These are phyloP conservation scores for Phoma herbarum DNA, from an alignment of 2,329 filamentous ascomycete species.

Conservation along the genomic window DNA sequence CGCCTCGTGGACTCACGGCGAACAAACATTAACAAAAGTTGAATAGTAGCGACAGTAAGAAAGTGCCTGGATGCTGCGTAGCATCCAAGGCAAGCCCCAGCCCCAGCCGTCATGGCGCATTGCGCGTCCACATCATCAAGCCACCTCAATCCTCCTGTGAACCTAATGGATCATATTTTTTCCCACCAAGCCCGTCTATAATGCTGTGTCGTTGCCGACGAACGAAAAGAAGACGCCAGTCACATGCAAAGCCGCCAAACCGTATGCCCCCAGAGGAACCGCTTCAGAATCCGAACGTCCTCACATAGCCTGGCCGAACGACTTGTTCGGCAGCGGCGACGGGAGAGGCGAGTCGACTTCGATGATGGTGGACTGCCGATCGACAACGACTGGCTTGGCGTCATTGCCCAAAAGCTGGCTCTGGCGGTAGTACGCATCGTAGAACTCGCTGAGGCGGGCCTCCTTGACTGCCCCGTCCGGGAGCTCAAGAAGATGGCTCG, in stretches of 20 bases:
- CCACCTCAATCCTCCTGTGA: not conserved
- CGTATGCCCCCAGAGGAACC: not conserved
- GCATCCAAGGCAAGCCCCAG: not conserved
- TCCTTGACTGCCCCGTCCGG: slow-evolving; percentile 27
- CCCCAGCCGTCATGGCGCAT: slow-evolving; percentile 7
- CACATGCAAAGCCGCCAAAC: slow-evolving; percentile 4
- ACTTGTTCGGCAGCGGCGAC: slow-evolving; percentile 31
- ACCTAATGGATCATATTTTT: not conserved
- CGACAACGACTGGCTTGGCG: slow-evolving; percentile 22
- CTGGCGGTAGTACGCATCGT: slow-evolving; percentile 50
- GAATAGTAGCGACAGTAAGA: slow-evolving; percentile 16
- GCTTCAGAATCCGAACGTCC: not conserved
- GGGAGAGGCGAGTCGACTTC: slow-evolving; percentile 42
- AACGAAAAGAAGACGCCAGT: slow-evolving; percentile 10
- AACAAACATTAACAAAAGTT: slow-evolving; percentile 8
- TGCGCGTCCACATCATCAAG: slow-evolving; percentile 9
- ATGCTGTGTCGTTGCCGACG: not conserved
- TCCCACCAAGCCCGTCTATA: slow-evolving; percentile 6
- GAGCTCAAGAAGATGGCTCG: slow-evolving; percentile 27
- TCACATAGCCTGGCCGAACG: slow-evolving; percentile 20
- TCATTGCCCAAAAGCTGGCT: slow-evolving; percentile 21
- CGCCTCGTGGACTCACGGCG: slow-evolving; percentile 4
- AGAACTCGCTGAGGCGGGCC: slow-evolving; percentile 50
- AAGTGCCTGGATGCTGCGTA: not conserved
- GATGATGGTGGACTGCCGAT: slow-evolving; percentile 39